A percentile compares a stretch with the other conserved stretches of the same genome.
Evolutionary conservation across 2,329 filamentous ascomycete species (phyloP).

Genomic region (Aspergillus floridensis): DNA sequence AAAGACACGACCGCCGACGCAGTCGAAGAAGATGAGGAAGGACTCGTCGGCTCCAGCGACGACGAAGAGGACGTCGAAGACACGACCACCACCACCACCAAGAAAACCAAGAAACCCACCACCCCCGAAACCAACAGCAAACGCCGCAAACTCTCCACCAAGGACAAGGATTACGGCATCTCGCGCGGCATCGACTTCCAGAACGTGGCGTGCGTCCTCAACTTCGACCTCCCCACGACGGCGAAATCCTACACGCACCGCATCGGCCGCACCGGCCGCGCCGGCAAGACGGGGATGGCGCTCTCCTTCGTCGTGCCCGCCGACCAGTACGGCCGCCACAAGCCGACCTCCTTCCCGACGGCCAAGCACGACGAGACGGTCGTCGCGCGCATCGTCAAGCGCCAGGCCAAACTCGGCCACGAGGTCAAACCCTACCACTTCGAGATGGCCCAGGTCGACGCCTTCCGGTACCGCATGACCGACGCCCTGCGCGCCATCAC

Average conservation of each 20-base stretch:
- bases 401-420: conserved; percentile 74
- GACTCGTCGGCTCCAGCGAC: conserved; percentile 39
- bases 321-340: conserved; percentile 81
- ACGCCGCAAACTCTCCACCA: conserved; percentile 64
- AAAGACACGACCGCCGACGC: conserved; percentile 26
- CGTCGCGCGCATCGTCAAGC: conserved; percentile 72
- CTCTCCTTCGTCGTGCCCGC: conserved; percentile 90
- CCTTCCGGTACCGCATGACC: conserved; percentile 91
- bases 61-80: conserved; percentile 36
- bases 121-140: conserved; percentile 42
- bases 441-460: conserved; percentile 89
- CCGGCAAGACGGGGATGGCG: conserved; percentile 88
- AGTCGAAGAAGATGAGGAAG: conserved; percentile 27
- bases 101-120: conserved; percentile 19
- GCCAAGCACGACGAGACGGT: conserved; percentile 82
- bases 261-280: conserved; percentile 88
- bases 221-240: conserved; percentile 88
- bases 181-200: conserved; percentile 95
- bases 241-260: conserved; percentile 96
- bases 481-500: conserved; percentile 90
- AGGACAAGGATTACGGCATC: conserved; percentile 90
- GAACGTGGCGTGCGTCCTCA: conserved; percentile 89
- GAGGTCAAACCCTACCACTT: conserved; percentile 89
- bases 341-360: conserved; percentile 73
- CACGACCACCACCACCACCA: neutral